phyloP scores from a whole-genome alignment of 2,329 filamentous ascomycete genomes.

The Arthrinium phaeospermum region DNA sequence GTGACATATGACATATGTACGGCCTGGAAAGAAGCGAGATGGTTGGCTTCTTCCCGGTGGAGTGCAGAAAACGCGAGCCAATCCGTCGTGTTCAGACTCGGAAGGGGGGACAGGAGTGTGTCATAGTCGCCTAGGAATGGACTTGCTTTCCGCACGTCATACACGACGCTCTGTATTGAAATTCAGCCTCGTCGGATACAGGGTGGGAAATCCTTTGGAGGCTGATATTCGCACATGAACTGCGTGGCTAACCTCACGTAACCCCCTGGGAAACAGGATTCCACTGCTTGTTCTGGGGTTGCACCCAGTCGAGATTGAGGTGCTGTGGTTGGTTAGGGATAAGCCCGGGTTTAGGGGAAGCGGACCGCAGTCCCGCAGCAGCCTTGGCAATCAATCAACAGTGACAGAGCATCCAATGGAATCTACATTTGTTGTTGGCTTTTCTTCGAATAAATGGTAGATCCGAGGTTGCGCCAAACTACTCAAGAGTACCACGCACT shows the following conservation, averaged over 20 bases:
- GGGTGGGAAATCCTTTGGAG: not conserved
- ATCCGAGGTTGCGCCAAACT: not conserved
- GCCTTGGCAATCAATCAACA: not conserved
- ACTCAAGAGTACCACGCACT: not conserved
- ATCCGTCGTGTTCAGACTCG: not conserved
- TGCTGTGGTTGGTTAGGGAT: not conserved
- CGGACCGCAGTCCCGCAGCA: conserved; percentile 11
- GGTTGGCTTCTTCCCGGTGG: not conserved
- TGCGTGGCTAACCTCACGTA: conserved; percentile 5
- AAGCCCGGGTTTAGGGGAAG: not conserved
- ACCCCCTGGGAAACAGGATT: not conserved
- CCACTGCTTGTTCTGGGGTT: not conserved
- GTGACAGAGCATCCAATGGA: not conserved
- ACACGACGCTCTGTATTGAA: not conserved
- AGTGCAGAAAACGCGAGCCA: not conserved
- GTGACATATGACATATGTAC: not conserved
- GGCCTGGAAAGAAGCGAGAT: not conserved
- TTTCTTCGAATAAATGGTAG: not conserved
- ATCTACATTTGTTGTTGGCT: not conserved
- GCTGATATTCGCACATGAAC: not conserved
- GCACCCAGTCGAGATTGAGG: conserved; percentile 9
- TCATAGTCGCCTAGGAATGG: not conserved
- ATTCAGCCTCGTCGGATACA: conserved; percentile 13
- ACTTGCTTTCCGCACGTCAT: not conserved
- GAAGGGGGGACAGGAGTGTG: not conserved